A percentile compares a stretch with the other conserved stretches of the same genome.
Conservation (phyloP, 495 filamentous ascomycete species). For the Cercophora scortea region DNA sequence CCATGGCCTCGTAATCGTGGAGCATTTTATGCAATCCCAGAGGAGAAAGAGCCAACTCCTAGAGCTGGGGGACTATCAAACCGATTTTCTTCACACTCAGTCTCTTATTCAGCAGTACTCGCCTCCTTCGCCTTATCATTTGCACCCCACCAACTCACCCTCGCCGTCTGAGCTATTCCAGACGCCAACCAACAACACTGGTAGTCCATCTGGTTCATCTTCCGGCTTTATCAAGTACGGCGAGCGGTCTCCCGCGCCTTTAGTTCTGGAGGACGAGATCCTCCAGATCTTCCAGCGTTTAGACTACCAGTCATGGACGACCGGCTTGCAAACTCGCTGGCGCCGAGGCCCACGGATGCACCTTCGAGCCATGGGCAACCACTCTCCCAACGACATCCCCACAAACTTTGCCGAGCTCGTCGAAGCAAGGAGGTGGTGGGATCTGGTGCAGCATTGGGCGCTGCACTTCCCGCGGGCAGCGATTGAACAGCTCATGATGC, state of each 20-base stretch:
- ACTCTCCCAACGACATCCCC: conserved; percentile 1
- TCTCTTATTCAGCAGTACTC: no score
- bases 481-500: not conserved
- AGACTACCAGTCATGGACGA: conserved; percentile 14
- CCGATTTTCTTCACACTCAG: no score
- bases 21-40: conserved; percentile 9
- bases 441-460: conserved; percentile 12
- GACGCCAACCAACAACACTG: no score
- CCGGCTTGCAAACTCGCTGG: conserved; percentile 1
- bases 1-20: conserved; percentile 17
- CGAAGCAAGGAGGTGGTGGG: conserved; percentile 14
- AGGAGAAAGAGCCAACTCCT: not conserved
- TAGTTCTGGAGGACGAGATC: conserved; percentile 15
- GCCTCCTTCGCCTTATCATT: no score
- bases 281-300: conserved; percentile 17
- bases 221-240: not conserved
- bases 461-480: conserved; percentile 6
- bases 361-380: not conserved
- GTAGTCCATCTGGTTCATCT: no score
- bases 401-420: conserved; percentile 5
- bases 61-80: not conserved
- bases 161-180: no score
- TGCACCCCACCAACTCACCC: no score
- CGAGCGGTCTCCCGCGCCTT: conserved; percentile 1
- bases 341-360: not conserved